These are phyloP conservation scores for Nitzschia sp. DNA, from an alignment of 108 stramenopile species.

Conservation along the genomic window DNA sequence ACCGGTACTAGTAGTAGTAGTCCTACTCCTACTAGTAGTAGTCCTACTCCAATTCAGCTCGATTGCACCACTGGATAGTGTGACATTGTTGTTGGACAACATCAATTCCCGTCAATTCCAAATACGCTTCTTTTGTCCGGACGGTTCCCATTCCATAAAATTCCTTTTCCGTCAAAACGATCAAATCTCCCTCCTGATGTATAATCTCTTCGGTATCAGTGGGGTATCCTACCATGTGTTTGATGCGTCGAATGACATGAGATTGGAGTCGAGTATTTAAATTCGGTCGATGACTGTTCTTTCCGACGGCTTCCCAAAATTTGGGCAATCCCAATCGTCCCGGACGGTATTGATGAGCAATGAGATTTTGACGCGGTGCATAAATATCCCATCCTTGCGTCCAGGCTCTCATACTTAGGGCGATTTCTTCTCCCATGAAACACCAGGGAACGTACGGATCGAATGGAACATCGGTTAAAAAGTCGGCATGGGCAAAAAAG, in stretches of 20 bases:
- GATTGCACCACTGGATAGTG: constrained; percentile 62
- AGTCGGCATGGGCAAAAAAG: constrained; percentile 83
- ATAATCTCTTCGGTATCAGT: constrained; percentile 40
- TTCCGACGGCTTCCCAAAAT: constrained; percentile 91
- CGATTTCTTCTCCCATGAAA: constrained; percentile 98
- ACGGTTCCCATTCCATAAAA: constrained; percentile 60
- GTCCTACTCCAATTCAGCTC: constrained; percentile 5
- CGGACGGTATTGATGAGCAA: constrained; percentile 90
- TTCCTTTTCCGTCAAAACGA: constrained; percentile 50
- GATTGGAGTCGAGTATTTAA: constrained; percentile 51
- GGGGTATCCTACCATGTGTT: constrained; percentile 74
- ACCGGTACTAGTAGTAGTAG: no score
- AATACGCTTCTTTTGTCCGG: constrained; percentile 54
- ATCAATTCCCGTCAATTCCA: constrained; percentile 63
- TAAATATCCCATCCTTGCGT: constrained; percentile 93
- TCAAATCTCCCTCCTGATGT: constrained; percentile 23
- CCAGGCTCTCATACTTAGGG: constrained; percentile 78
- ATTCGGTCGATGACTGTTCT: constrained; percentile 64
- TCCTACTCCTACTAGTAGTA: no score
- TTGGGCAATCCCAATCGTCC: constrained; percentile 79
- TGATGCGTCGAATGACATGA: constrained; percentile 65
- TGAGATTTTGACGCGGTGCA: constrained; percentile 80
- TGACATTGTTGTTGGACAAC: constrained; percentile 40
- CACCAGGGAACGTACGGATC: constrained; percentile 95
- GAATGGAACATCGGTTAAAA: constrained; percentile 86